These are phyloP conservation scores for Dothideomycetidae sp. DNA, from an alignment of 2,329 filamentous ascomycete species.

Conservation along the genomic window DNA sequence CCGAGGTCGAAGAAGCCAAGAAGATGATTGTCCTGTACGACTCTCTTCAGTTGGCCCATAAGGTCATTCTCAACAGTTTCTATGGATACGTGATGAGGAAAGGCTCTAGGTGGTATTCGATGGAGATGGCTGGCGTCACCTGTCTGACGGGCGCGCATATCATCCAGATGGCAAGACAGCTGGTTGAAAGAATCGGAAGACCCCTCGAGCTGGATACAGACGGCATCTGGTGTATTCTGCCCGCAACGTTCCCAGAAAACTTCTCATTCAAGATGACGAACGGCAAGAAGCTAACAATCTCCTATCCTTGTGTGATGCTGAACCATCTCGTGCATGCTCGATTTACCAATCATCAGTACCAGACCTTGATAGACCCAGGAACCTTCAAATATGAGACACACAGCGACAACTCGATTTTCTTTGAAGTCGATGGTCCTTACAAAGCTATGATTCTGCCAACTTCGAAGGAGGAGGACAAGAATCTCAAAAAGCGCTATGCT, in stretches of 20 bases:
- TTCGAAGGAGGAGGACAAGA: conserved; percentile 98
- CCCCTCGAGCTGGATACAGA: conserved; percentile 93
- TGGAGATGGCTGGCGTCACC: conserved; percentile 98
- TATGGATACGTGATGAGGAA: conserved; percentile 99
- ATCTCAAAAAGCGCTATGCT: conserved; percentile 96
- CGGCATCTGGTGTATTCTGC: conserved; percentile 99
- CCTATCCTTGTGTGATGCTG: conserved; percentile 97
- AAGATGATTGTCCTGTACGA: conserved; percentile 98
- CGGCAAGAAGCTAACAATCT: conserved; percentile 91
- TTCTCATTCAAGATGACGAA: conserved; percentile 88
- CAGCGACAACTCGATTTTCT: conserved; percentile 98
- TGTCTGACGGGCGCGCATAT: conserved; percentile 93
- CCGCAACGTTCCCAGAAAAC: conserved; percentile 90
- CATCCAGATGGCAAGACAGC: conserved; percentile 85
- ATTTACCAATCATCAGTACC: conserved; percentile 96
- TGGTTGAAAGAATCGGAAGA: conserved; percentile 85
- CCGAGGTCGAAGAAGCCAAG: conserved; percentile 83
- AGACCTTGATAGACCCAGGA: conserved; percentile 65
- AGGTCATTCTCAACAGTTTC: conserved; percentile 98
- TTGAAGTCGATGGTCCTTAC: conserved; percentile 96
- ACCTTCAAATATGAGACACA: conserved; percentile 89
- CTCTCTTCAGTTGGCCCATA: conserved; percentile 90
- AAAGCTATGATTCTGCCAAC: conserved; percentile 94
- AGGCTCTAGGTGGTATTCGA: conserved; percentile 94
- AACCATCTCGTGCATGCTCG: conserved; percentile 90